Conservation (phyloP, 75 land plant genomes). For the Larix kaempferi region DNA sequence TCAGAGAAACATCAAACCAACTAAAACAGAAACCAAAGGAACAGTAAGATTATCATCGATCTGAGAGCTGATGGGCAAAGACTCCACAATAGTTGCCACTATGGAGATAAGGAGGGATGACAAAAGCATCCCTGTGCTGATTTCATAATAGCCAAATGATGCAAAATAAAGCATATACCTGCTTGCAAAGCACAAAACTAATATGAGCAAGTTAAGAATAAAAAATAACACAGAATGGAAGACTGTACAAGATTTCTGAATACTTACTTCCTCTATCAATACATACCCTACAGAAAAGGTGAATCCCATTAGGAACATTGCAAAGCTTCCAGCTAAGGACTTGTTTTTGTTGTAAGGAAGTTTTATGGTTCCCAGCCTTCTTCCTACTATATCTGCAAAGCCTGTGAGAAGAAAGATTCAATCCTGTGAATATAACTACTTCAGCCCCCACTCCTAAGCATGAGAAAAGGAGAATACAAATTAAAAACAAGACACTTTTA, state of each 20-base stretch:
- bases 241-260: neutral
- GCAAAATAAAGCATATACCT: slow-evolving; percentile 79
- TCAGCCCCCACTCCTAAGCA: neutral
- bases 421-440: neutral
- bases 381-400: slow-evolving; percentile 87
- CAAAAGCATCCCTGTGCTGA: slow-evolving; percentile 39
- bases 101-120: slow-evolving; percentile 58
- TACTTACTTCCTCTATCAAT: neutral
- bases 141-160: slow-evolving; percentile 55
- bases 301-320: slow-evolving; percentile 77
- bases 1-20: slow-evolving; percentile 60
- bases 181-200: slow-evolving; percentile 18
- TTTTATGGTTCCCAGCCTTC: slow-evolving; percentile 66
- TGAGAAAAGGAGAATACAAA: neutral
- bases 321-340: slow-evolving; percentile 67
- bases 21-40: slow-evolving; percentile 61
- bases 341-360: slow-evolving; percentile 82
- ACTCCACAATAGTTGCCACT: slow-evolving; percentile 69
- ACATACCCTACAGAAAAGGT: slow-evolving; percentile 65
- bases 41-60: slow-evolving; percentile 97
- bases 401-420: slow-evolving; percentile 42
- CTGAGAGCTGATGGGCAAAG: slow-evolving; percentile 77
- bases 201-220: neutral
- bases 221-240: neutral
- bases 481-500: slow-evolving; percentile 7